Percentiles rank a stretch among this genome's conserved stretches.
phyloP scores from a whole-genome alignment of 495 filamentous ascomycete genomes.

The Thozetella sp. region DNA sequence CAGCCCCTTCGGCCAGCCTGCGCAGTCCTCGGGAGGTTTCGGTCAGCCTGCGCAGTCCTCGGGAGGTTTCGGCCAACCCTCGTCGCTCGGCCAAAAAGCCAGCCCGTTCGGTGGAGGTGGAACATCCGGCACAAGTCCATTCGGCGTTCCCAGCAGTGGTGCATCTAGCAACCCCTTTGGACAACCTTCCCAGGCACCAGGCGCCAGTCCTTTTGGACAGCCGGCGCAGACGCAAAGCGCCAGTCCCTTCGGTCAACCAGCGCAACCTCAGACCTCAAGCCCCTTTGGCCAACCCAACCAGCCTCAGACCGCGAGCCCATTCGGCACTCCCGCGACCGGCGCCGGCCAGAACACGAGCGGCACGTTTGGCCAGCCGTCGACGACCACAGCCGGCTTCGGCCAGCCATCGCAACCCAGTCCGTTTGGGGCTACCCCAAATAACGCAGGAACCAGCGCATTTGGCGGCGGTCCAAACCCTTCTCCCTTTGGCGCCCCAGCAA shows the following conservation, averaged over 20 bases:
- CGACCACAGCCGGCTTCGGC: conserved; percentile 1
- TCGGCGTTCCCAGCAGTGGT: conserved; percentile 2
- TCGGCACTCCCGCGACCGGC: conserved; percentile 3
- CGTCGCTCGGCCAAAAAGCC: conserved; percentile 18
- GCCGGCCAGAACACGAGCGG: conserved; percentile 3
- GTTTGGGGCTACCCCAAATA: background rate
- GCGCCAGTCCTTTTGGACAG: conserved; percentile 16
- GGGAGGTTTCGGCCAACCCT: conserved; percentile 4
- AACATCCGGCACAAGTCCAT: conserved; percentile 1
- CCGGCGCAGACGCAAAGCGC: conserved; percentile 6
- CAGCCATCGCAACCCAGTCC: background rate
- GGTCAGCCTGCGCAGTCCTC: background rate
- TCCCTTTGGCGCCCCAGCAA: conserved; percentile 18
- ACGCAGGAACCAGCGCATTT: background rate
- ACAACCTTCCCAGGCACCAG: conserved; percentile 10
- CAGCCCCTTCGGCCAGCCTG: conserved; percentile 28
- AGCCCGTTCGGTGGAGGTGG: conserved; percentile 25
- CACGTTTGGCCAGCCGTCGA: conserved; percentile 11
- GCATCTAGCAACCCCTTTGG: conserved; percentile 16
- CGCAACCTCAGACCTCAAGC: conserved; percentile 5
- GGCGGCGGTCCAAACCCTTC: conserved; percentile 7
- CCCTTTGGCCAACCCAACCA: conserved; percentile 7
- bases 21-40: too few species aligned
- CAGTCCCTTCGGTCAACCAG: conserved; percentile 19
- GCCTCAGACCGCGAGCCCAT: conserved; percentile 2